Evolutionary conservation across 768 basidiomycete species (phyloP).

Genomic region (Lactarius evosmus): DNA sequence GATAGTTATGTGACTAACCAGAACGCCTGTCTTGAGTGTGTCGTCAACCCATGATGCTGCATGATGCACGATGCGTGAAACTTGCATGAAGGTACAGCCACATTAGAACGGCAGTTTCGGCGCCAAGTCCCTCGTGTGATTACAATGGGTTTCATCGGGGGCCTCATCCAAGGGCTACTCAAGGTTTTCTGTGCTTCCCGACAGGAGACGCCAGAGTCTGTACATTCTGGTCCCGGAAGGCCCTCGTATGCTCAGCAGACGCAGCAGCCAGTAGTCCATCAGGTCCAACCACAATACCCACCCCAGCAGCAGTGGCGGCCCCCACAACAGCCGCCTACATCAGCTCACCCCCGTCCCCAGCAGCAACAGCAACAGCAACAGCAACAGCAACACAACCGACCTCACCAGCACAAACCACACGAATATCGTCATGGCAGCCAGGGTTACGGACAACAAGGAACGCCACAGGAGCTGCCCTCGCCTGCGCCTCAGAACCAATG

Average conservation of each 20-base stretch:
- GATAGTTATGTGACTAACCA: no score
- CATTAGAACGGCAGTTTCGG: neutral
- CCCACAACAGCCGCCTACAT: constrained; percentile 24
- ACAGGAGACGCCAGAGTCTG: constrained; percentile 10
- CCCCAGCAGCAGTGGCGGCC: constrained; percentile 20
- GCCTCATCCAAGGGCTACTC: constrained; percentile 8
- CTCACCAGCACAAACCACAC: constrained; percentile 28
- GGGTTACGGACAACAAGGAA: neutral
- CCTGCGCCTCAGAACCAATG: constrained; percentile 6
- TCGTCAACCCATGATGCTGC: no score
- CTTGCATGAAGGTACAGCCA: neutral
- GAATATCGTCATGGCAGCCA: constrained; percentile 27
- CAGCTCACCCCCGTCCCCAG: neutral
- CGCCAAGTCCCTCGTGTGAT: neutral
- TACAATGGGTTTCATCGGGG: constrained; percentile 12
- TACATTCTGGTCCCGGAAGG: neutral
- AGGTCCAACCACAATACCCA: constrained; percentile 11
- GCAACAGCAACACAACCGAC: constrained; percentile 22
- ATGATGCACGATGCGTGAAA: no score
- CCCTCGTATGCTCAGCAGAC: constrained; percentile 21
- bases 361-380: constrained; percentile 19
- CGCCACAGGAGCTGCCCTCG: neutral
- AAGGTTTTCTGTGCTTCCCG: constrained; percentile 12
- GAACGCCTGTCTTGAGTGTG: no score
- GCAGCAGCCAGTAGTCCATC: constrained; percentile 15